Evolutionary conservation across 2,329 filamentous ascomycete species (phyloP), one percentile per base, ranked within the genome.

Genomic region (Emergomyces orientalis): DNA sequence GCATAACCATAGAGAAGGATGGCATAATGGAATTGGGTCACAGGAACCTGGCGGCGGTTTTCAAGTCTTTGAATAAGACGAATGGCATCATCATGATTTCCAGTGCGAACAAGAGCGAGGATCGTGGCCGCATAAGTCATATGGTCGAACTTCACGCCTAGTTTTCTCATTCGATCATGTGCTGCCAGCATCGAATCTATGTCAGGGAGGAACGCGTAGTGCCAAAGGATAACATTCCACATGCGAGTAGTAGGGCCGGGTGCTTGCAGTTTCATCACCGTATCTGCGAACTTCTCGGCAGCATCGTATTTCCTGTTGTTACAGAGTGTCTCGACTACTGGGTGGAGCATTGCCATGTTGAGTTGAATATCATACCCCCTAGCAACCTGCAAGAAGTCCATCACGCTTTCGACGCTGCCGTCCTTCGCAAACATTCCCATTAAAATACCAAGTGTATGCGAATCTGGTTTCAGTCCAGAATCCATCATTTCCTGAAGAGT

Each of bases 201-300:
- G 64, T 88, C 81, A 62, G 87, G 83, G 7, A 83, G 81, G 62
- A 84, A 77, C 7, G 89, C 89, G 72, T 91, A 82, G 64, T 88
- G 84, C 62, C 82, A 80, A 4, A 97, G 78, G 39, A 97, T 76
- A 61, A 85, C 81, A 71, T 97, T 96, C 89, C 90, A 97, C 70
- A 91, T 84, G 39, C 81, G 78, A 1, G 86, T 86, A 27, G 82
- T 77, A 1, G 81, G 77, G 1, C 84, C 81, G 22, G 79, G 71
- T 0, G 85, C 72, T 17, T 78, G 76, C 65, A 80, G 78, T 14
- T 75, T 74, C 27, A 86, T 77, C 39, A 85, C 81, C 54, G 82
- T 81, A 58, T 82, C 71, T 39, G 86, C 84, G 58, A 90, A 77
- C 47, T 76, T 76, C 71, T 86, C 81, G 3, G 88, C 87, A 67